phyloP scores from a whole-genome alignment of 2,329 filamentous ascomycete species.

The Cryoendolithus antarcticus region DNA sequence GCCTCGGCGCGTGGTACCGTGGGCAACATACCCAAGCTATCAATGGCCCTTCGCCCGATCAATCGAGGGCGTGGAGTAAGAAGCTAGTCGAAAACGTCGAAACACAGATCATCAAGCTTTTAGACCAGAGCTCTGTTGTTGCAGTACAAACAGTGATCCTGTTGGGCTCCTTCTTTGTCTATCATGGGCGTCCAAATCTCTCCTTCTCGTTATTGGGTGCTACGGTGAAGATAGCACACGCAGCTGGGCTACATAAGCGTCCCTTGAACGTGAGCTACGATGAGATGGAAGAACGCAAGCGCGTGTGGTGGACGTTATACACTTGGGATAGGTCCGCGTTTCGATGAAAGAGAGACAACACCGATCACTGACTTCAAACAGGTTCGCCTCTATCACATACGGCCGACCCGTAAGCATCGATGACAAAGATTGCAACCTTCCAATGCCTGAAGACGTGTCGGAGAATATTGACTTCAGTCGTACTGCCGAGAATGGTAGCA shows the following conservation, averaged over 20 bases:
- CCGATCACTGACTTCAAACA: not conserved
- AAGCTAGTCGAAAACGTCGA: constrained; percentile 21
- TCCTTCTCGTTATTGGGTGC: constrained; percentile 28
- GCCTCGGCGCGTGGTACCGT: constrained; percentile 29
- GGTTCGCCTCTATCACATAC: constrained; percentile 30
- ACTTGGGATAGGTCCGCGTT: constrained; percentile 25
- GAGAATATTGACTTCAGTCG: constrained; percentile 23
- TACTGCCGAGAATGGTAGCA: not conserved
- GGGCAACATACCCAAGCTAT: constrained; percentile 13
- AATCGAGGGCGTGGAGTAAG: constrained; percentile 11
- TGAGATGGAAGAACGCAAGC: constrained; percentile 25
- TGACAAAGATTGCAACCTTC: constrained; percentile 28
- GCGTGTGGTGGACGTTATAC: constrained; percentile 33
- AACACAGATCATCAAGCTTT: constrained; percentile 26
- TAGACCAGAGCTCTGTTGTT: constrained; percentile 28
- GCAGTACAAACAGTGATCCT: constrained; percentile 29
- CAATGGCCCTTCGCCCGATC: constrained; percentile 4
- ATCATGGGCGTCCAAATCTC: constrained; percentile 30
- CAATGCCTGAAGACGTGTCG: constrained; percentile 23
- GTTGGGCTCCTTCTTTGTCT: constrained; percentile 30
- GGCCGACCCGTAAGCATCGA: constrained; percentile 31
- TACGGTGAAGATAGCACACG: constrained; percentile 26
- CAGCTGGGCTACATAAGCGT: constrained; percentile 24
- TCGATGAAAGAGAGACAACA: not conserved
- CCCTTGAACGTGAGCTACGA: constrained; percentile 11